Evolutionary conservation across 2,329 filamentous ascomycete species (phyloP), one percentile per base, ranked within the genome.

Genomic region (Rugonectria rugulosa): DNA sequence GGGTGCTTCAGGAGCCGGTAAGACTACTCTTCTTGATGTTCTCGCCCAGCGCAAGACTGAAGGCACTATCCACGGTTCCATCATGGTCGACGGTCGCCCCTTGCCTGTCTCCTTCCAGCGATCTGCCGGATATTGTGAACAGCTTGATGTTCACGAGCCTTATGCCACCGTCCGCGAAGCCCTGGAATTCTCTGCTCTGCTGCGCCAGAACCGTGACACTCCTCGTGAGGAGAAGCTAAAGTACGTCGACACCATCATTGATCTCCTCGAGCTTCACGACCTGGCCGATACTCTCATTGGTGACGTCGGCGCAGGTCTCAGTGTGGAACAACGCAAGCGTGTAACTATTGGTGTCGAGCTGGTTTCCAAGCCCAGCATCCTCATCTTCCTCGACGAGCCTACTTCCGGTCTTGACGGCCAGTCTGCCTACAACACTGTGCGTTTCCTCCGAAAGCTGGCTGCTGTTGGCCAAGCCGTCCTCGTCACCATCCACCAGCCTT

Each of bases 21-120:
- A 96, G 74, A 96, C 91, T 0, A 95, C 91, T 0, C 81, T 96
- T 3, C 78, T 96, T 6, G 92, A 96, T 71, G 89, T 92, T 3
- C 81, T 96, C 26, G 92, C 91, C 5, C 90, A 89, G 57, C 85
- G 90, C 64, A 89, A 90, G 55, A 92, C 88, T 1, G 90, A 91
- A 74, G 91, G 91, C 63, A 87, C 89, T 3, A 89, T 94, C 21
- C 78, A 77, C 15, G 91, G 91, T 38, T 86, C 89, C 46, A 89
- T 93, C 79, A 71, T 92, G 56, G 89, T 94, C 14, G 89, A 94
- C 60, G 90, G 90, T 2, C 83, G 82, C 8, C 86, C 84, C 10
- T 81, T 89, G 5, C 88, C 91, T 24, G 80, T 85, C 2, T 90
- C 88, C 0, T 93, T 93, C 78, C 89, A 92, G 67, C 84, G 90